Percentiles rank a stretch among this genome's conserved stretches.
These are phyloP conservation scores for Cardiospermum halicacabum DNA, from an alignment of 345 rosid genomes.

Conservation along the genomic window DNA sequence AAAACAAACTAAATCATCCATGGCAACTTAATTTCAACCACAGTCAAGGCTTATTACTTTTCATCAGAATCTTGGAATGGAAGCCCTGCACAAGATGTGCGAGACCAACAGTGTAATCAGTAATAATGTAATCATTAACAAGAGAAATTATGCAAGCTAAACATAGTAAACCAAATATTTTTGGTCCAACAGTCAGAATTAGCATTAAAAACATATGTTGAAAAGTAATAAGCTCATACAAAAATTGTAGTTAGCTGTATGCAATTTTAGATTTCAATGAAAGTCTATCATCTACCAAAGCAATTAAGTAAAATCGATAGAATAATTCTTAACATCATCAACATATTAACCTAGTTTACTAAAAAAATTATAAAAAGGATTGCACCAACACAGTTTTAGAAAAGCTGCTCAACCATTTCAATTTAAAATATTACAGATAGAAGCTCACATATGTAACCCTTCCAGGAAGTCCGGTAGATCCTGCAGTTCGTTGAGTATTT, in stretches of 20 bases:
- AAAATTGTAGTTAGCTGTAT: not conserved
- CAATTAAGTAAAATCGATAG: not conserved
- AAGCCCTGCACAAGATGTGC: not conserved
- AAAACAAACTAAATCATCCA: not conserved
- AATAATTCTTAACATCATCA: not conserved
- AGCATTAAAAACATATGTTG: not conserved
- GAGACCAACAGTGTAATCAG: not conserved
- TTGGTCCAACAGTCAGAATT: not conserved
- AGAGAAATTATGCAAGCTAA: not conserved
- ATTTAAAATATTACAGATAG: not conserved
- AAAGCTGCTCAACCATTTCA: not conserved
- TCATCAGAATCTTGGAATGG: not conserved
- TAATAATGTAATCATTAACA: not conserved
- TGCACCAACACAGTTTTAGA: no score
- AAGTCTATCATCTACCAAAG: not conserved
- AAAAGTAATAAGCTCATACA: not conserved
- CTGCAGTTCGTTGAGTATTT: conserved; percentile 48
- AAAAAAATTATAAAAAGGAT: no score
- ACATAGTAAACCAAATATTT: not conserved
- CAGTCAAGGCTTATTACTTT: not conserved
- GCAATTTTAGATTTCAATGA: not conserved
- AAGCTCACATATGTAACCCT: conserved; percentile 70
- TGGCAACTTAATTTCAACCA: not conserved
- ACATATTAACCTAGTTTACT: not conserved
- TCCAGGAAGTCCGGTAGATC: conserved; percentile 52